Evolutionary conservation across 768 basidiomycete genomes (phyloP).

Genomic region (Trametes elegans): DNA sequence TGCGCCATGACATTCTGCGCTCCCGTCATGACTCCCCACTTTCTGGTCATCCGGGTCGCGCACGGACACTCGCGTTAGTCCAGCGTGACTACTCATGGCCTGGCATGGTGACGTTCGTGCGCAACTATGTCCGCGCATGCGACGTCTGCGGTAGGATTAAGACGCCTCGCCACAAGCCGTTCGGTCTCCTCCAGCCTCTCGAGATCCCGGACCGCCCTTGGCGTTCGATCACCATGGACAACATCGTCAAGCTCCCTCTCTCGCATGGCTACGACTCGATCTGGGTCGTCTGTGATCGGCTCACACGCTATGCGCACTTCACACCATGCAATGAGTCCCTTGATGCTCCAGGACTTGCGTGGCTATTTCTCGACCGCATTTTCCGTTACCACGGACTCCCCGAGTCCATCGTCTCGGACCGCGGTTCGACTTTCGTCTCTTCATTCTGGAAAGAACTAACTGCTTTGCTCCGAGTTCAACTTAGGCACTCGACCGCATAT

Average conservation of each 20-base stretch:
- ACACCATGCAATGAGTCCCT: background rate
- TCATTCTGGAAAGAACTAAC: slow-evolving; percentile 11
- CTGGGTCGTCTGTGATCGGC: background rate
- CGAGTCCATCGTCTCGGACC: slow-evolving; percentile 17
- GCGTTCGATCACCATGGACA: background rate
- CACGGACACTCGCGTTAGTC: slow-evolving; percentile 33
- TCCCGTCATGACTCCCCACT: slow-evolving; percentile 36
- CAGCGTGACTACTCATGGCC: slow-evolving; percentile 42
- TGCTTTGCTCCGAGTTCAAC: background rate
- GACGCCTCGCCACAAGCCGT: background rate
- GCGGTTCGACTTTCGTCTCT: slow-evolving; percentile 16
- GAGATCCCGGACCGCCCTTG: background rate
- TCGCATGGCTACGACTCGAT: background rate
- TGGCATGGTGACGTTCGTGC: slow-evolving; percentile 18
- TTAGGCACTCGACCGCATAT: background rate
- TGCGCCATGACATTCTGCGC: slow-evolving; percentile 31
- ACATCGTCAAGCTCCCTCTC: background rate
- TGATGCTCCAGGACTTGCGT: background rate
- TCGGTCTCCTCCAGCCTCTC: background rate
- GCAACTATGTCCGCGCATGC: background rate
- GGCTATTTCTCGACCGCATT: background rate
- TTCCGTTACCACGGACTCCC: slow-evolving; percentile 9
- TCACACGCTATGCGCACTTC: background rate
- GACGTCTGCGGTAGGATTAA: background rate
- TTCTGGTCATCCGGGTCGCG: slow-evolving; percentile 42